Evolutionary conservation across 805 yeast genomes (phyloP), one percentile per base, ranked within the genome.

Genomic region (Nakazawaea molendinolei): DNA sequence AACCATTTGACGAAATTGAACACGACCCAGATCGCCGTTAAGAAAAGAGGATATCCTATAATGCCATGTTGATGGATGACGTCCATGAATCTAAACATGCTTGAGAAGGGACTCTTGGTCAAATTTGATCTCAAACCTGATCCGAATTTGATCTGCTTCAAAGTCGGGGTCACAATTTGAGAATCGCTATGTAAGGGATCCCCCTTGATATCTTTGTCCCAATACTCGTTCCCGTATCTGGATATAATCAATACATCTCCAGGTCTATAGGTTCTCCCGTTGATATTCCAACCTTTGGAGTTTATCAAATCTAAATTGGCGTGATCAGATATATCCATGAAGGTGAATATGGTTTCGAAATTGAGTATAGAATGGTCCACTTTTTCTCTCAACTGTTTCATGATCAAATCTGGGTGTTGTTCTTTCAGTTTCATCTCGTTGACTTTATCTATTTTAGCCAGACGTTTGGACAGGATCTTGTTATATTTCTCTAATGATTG

Each of bases 221-320:
- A 61, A 40, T 49, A 65, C 40, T 17, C 20, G 17, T 44, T 40
- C 6, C 42, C 47, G 40, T 52, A 67, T 43, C 67, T 67, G 22
- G 65, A 58, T 3, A 79, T 55, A 2, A 83, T 53, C 2, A 83
- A 48, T 0, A 74, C 61, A 50, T 81, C 85, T 5, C 89, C 90
- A 2, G 58, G 50, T 8, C 53, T 41, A 43, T 60, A 67, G 0
- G 48, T 37, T n/a, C 50, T 46, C 2, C 55, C 44, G 26, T 62
- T 50, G 21, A 61, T 50, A 10, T 60, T 57, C 72, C 76, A 68
- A 8, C 44, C 49, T 37, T 48, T 41, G 10, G 43, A 28, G 3
- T 46, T 30, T 5, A 65, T 51, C 8, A 65, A 45, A 4, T 53
- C 44, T 1, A 51, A 48, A 28, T 59, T 48, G 14, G 8, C 16